Base-by-base conservation (phyloP, 23 red algal genomes). In the Chondrus crispus region DNA sequence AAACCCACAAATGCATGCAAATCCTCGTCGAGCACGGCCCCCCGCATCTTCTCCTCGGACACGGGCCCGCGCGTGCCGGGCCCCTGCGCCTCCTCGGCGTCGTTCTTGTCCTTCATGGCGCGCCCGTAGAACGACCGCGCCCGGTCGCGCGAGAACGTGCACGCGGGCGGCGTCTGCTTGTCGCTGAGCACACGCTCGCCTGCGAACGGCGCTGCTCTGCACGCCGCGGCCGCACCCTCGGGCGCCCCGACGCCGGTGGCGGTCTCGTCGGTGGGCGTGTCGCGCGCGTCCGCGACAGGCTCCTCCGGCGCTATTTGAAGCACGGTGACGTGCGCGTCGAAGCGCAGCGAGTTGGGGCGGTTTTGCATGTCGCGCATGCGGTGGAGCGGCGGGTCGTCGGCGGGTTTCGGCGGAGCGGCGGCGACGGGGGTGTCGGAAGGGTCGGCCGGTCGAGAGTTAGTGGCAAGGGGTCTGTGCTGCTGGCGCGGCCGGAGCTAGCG, bases 61-160 rank as follows among this genome's bases (percentile, higher is more conserved):
- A 66, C 60, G 26, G 60, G 60, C 26, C 60, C 60, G 35, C 26
- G 26, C 60, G 26, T 32, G 9, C 35, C 60, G 9, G 60, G 60
- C 60, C 8, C 60, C 5, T 66, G 26, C 8, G 8, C 60, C 8
- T 7, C 60, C 60, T 66, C 60, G 5, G 18, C 18, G 18, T 66
- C 60, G 35, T n/a, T 18, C 14, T 32, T 66, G 26, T 9, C 7
- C 60, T 0, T 6, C 60, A 66, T 32, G 9, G 0, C 18, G 9
- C 60, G 7, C 35, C 60, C 60, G 63, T 86, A 86, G 63, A 86
- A 86, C 48, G 60, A 71, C 19, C 42, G 26, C 14, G 82, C 82
- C 2, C 82, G 29, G 53, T 86, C 82, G 20, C 82, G 45, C 14
- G 58, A 64, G 53, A 86, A 72, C 30, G 58, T 45, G 12, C 9